phyloP scores from a whole-genome alignment of 441 rosid species.

The Euphorbia celastroides region DNA sequence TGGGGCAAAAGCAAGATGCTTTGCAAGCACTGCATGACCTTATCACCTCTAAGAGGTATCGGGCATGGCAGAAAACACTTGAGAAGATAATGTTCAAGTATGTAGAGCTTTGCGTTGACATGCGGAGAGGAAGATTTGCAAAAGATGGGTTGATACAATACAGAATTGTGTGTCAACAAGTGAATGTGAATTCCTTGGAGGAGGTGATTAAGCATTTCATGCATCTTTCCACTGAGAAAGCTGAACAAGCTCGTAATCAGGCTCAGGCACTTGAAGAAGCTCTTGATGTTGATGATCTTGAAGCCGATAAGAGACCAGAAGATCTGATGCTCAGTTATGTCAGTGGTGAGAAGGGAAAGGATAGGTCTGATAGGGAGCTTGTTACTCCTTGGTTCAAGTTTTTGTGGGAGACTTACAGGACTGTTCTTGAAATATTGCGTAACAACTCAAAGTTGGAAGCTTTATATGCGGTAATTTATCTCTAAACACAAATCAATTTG shows the following conservation, averaged over 20 bases:
- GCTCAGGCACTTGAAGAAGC: conserved; percentile 96
- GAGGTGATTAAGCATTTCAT: conserved; percentile 98
- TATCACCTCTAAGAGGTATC: conserved; percentile 82
- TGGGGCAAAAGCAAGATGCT: conserved; percentile 98
- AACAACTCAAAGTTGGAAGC: conserved; percentile 98
- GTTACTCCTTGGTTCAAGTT: conserved; percentile 99
- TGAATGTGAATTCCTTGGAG: conserved; percentile 91
- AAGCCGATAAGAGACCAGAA: conserved; percentile 95
- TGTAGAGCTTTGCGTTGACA: conserved; percentile 91
- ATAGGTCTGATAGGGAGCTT: conserved; percentile 92
- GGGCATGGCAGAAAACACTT: conserved; percentile 93
- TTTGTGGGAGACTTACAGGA: conserved; percentile 98
- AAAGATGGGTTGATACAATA: conserved; percentile 97
- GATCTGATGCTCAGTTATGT: conserved; percentile 97
- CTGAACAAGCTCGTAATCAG: conserved; percentile 92
- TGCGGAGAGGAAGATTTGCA: conserved; percentile 93
- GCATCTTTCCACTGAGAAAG: conserved; percentile 92
- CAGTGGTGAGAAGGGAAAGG: conserved; percentile 98
- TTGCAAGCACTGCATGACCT: conserved; percentile 85
- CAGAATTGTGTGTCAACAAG: conserved; percentile 93
- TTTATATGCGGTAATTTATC: conserved; percentile 75
- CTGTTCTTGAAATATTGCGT: conserved; percentile 90
- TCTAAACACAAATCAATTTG: neutral
- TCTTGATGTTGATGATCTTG: conserved; percentile 98
- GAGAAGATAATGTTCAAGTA: conserved; percentile 95